A percentile compares a stretch with the other conserved stretches of the same genome.
Evolutionary conservation across 1,139 yeast genomes (phyloP).

Genomic region (Nakaseomyces uthaithaninus): DNA sequence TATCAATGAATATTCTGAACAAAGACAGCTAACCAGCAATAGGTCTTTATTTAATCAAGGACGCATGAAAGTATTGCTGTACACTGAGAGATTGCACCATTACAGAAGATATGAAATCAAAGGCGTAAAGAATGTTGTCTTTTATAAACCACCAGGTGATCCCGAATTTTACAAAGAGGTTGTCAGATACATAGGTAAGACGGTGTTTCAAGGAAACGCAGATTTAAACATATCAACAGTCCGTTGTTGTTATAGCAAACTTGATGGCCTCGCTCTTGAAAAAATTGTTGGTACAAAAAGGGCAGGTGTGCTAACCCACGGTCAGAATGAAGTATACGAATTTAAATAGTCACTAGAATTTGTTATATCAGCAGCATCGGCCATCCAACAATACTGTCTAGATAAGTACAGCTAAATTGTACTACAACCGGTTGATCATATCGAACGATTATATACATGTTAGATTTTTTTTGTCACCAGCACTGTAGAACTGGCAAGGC

Average conservation of each 20-base stretch:
- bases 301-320: slow-evolving; percentile 61
- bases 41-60: slow-evolving; percentile 63
- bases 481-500: too few relatives aligned
- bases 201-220: slow-evolving; percentile 35
- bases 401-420: too few relatives aligned
- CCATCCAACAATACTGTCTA: too few relatives aligned
- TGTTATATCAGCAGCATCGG: too few relatives aligned
- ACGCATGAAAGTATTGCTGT: slow-evolving; percentile 61
- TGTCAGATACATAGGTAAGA: slow-evolving; percentile 43
- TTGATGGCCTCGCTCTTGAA: slow-evolving; percentile 77
- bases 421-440: too few relatives aligned
- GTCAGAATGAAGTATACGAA: slow-evolving; percentile 66
- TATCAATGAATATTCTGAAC: slow-evolving; percentile 75
- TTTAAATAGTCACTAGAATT: slow-evolving; percentile 36
- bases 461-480: too few relatives aligned
- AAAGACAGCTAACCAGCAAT: slow-evolving; percentile 59
- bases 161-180: slow-evolving; percentile 78
- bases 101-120: slow-evolving; percentile 75
- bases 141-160: slow-evolving; percentile 80
- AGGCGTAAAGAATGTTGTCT: slow-evolving; percentile 78
- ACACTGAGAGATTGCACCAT: slow-evolving; percentile 90
- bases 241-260: slow-evolving; percentile 60
- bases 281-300: slow-evolving; percentile 77
- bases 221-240: slow-evolving; percentile 63
- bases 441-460: too few relatives aligned